Evolutionary conservation across 139 green algal genomes (phyloP).

Genomic region (Micromonas commoda): DNA sequence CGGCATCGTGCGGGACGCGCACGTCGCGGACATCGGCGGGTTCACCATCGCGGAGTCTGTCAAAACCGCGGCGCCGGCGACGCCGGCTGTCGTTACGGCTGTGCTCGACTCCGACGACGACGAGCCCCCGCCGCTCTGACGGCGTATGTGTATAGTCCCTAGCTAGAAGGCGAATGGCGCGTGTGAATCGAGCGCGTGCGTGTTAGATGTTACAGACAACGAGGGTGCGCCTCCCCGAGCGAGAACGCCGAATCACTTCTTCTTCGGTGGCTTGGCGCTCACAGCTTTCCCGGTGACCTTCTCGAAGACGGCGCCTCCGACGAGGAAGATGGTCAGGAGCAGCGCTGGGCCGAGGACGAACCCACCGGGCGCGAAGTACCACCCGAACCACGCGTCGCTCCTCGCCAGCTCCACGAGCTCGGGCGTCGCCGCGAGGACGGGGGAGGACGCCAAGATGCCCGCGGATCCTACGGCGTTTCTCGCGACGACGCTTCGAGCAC

Average conservation of each 20-base stretch:
- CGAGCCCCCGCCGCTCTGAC: background rate
- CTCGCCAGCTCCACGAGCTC: background rate
- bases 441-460: too few species aligned
- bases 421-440: too few species aligned
- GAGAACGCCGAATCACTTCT: background rate
- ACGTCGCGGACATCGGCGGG: background rate
- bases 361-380: background rate
- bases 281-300: background rate
- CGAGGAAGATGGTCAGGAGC: background rate
- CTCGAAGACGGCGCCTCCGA: background rate
- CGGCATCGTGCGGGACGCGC: constrained; percentile 22
- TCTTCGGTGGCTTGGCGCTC: background rate
- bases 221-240: too few species aligned
- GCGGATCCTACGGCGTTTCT: too few species aligned
- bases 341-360: background rate
- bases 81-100: background rate
- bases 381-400: background rate
- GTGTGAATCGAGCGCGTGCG: too few species aligned
- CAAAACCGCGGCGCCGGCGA: background rate
- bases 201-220: too few species aligned
- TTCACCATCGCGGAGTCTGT: background rate
- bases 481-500: too few species aligned
- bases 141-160: too few species aligned
- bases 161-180: too few species aligned
- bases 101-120: background rate